These are phyloP conservation scores for Musa itinerans DNA, from an alignment of 176 grass and related monocot species.

Conservation along the genomic window DNA sequence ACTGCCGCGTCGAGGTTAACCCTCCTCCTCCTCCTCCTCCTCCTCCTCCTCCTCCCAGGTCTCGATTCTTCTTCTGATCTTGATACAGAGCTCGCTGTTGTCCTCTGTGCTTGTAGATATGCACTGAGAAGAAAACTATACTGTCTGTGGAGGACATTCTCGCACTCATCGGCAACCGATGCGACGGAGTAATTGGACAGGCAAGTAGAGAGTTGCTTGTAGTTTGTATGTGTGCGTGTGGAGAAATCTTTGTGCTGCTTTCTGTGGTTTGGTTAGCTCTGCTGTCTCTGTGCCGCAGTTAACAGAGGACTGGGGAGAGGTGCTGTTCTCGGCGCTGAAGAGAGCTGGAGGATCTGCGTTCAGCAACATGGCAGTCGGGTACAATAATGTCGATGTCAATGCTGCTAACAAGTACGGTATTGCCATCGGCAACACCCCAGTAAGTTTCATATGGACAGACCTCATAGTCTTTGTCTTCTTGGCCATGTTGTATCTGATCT, in stretches of 20 bases:
- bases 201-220: slow-evolving; percentile 11
- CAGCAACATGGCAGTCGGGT: slow-evolving; percentile 98
- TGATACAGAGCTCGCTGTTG: not conserved
- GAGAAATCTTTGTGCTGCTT: not conserved
- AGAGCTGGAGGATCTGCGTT: slow-evolving; percentile 72
- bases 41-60: too few species aligned
- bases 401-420: slow-evolving; percentile 65
- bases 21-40: not conserved
- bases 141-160: slow-evolving; percentile 82
- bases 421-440: slow-evolving; percentile 80
- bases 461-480: too few species aligned
- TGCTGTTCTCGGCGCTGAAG: slow-evolving; percentile 90
- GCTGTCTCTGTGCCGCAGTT: slow-evolving; percentile 37
- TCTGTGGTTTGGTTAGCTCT: slow-evolving; percentile 10
- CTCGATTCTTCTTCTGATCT: not conserved
- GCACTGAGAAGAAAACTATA: slow-evolving; percentile 80
- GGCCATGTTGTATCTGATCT: not conserved
- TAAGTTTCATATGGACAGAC: slow-evolving; percentile 18
- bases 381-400: slow-evolving; percentile 83
- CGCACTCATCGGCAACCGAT: slow-evolving; percentile 64
- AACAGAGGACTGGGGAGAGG: slow-evolving; percentile 89
- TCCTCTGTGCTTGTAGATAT: slow-evolving; percentile 29
- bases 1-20: slow-evolving; percentile 61
- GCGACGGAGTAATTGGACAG: slow-evolving; percentile 85
- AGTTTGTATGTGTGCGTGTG: not conserved